Evolutionary conservation across 352 stramenopile genomes (phyloP), one percentile per base, ranked within the genome.

Genomic region (Pythium scleroteichum): DNA sequence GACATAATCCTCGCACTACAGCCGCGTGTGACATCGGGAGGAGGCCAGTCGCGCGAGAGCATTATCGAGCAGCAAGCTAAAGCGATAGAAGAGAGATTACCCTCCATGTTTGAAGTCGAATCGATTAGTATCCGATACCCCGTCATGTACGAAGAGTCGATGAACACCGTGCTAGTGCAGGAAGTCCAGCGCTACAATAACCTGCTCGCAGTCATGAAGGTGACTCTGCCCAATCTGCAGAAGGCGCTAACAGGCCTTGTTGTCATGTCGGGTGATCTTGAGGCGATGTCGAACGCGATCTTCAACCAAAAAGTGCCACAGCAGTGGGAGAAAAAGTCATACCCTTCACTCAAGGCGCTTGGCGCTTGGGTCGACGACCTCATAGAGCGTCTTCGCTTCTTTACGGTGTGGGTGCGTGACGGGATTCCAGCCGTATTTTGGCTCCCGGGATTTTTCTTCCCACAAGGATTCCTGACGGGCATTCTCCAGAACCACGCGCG

Each of bases 91-190:
- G 74, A 82, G 2, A 74, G 80, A 12, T 49, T 97, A 12, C 85
- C 89, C 6, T 41, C 66, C 6, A 71, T 85, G 32, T 97, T 90
- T 58, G 92, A 98, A 46, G 54, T 96, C 12, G 89, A 97, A 40
- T 80, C 85, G 29, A 88, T 95, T 32, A 76, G 85, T 51, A 87
- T 93, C 38, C 74, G 75, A 29, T 96, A 96, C 53, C 90, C 92
- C 0, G 89, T 95, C 6, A 84, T 75, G 40, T 97, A 97, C 64
- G 69, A 90, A 33, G 90, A 98, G 69, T 96, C 83, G 14, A 94
- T 97, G 82, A 97, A 97, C 69, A 97, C 88, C 1, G 85, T 96
- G 39, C 64, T 98, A n/a, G 85, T 90, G 10, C 92, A 98, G 64
- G 92, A 98, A 52, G 79, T 93, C n/a, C 79, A 96, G 59, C 83